phyloP scores from a whole-genome alignment of 75 land plant species.

The Isoetes taiwanensis region DNA sequence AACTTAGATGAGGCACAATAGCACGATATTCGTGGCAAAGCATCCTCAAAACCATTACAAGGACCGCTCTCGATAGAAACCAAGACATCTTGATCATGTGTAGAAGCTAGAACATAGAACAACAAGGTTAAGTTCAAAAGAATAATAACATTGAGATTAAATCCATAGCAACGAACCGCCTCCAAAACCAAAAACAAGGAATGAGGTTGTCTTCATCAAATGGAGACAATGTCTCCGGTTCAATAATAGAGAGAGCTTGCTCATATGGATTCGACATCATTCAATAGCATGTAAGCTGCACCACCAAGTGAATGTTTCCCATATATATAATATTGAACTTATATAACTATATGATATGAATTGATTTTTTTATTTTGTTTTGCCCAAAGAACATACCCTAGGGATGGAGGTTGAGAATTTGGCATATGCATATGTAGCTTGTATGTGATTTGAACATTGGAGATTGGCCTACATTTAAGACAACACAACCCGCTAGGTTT shows the following conservation, averaged over 20 bases:
- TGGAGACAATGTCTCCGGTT: constrained; percentile 52
- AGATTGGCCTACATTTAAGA: too few species aligned
- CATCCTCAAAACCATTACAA: constrained; percentile 75
- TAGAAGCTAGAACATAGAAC: constrained; percentile 19
- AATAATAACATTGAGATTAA: not conserved
- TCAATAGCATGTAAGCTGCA: constrained; percentile 61
- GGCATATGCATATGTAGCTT: too few species aligned
- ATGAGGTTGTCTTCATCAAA: constrained; percentile 84
- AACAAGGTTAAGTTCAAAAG: too few species aligned
- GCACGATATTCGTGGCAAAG: constrained; percentile 46
- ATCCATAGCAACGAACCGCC: constrained; percentile 40
- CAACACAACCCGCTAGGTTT: too few species aligned
- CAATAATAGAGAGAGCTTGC: constrained; percentile 75
- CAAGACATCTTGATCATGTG: constrained; percentile 66
- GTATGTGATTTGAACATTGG: too few species aligned
- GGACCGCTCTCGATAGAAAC: constrained; percentile 58
- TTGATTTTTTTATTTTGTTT: too few species aligned
- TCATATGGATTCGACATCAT: constrained; percentile 66
- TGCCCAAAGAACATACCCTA: too few species aligned
- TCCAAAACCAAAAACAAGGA: constrained; percentile 87
- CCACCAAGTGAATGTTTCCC: constrained; percentile 54
- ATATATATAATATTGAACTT: too few species aligned
- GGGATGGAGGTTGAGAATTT: too few species aligned
- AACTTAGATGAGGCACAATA: constrained; percentile 48
- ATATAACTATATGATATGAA: too few species aligned